phyloP scores from a whole-genome alignment of 768 basidiomycete genomes.

The Lactarius pseudohatsudake region DNA sequence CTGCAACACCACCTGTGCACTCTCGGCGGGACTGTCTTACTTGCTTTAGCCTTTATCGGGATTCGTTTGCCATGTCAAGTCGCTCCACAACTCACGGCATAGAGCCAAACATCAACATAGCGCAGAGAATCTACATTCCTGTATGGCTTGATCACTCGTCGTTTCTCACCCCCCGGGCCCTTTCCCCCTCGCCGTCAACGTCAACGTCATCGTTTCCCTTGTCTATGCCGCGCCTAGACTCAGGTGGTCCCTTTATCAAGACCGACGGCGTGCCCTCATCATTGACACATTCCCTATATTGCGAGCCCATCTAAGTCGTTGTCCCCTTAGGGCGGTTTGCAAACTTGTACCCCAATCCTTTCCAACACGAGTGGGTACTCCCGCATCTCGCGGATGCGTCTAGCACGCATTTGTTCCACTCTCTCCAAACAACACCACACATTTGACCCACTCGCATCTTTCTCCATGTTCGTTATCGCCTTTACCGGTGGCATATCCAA shows the following conservation, averaged over 20 bases:
- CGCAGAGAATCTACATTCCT: constrained; percentile 36
- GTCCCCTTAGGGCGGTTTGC: not conserved
- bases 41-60: not conserved
- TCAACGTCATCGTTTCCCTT: constrained; percentile 50
- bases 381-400: not conserved
- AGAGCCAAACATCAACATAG: not conserved
- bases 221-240: not conserved
- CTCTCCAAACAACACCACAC: not conserved
- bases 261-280: not conserved
- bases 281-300: not conserved
- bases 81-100: not conserved
- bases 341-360: not conserved
- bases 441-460: not conserved
- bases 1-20: not conserved
- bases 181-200: constrained; percentile 53
- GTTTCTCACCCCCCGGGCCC: constrained; percentile 35
- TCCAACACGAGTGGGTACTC: not conserved
- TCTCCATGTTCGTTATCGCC: not conserved
- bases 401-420: not conserved
- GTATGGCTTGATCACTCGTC: constrained; percentile 5
- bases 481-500: not conserved
- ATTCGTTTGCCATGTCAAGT: not conserved
- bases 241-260: constrained; percentile 35
- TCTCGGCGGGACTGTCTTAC: not conserved
- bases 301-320: not conserved